Evolutionary conservation across 2,329 filamentous ascomycete genomes (phyloP), one percentile per base, ranked within the genome.

Genomic region (Cladosporium halotolerans): DNA sequence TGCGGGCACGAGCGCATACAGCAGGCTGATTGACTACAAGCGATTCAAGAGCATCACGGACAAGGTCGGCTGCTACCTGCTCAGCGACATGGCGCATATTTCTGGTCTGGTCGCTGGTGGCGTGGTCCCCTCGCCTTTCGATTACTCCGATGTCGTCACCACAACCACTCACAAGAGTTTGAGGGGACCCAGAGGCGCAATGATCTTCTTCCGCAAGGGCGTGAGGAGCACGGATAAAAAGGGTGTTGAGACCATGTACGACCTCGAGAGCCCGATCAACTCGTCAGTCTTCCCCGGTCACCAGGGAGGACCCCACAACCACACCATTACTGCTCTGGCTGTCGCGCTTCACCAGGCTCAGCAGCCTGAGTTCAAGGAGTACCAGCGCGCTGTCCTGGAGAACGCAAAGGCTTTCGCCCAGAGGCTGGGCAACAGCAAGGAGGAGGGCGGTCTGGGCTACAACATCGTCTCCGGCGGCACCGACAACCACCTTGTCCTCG

Each of bases 131-230:
- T 86, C 88, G 56, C 93, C 93, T 47, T 99, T 97, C 73, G 81
- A 82, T 60, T 85, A 87, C 71, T 88, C 90, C 60, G 93, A 99
- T 70, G 86, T 99, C 55, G 93, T 99, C 60, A 99, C 93, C 45
- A 99, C 93, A 18, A 99, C 93, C 36, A 96, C 89, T 58, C 93
- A 99, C 81, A 99, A 99, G 79, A 95, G 89, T 56, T 82, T 99
- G 59, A 88, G 93, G 68, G 93, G 93, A 36, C 93, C 93, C 36
- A 85, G 93, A 67, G 93, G 93, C 62, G 93, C 93, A 65, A 88
- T 99, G 83, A 99, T 99, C 72, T 99, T 99, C 81, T 99, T 85
- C 83, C 86, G 93, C 64, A 95, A 89, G 73, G 93, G 93, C 58
- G 87, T 96, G 33, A 81, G 92, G 62, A 84, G 82, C 69, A 83